These are phyloP conservation scores for Emericellopsis cladophorae DNA, from an alignment of 2,329 filamentous ascomycete genomes.

Conservation along the genomic window DNA sequence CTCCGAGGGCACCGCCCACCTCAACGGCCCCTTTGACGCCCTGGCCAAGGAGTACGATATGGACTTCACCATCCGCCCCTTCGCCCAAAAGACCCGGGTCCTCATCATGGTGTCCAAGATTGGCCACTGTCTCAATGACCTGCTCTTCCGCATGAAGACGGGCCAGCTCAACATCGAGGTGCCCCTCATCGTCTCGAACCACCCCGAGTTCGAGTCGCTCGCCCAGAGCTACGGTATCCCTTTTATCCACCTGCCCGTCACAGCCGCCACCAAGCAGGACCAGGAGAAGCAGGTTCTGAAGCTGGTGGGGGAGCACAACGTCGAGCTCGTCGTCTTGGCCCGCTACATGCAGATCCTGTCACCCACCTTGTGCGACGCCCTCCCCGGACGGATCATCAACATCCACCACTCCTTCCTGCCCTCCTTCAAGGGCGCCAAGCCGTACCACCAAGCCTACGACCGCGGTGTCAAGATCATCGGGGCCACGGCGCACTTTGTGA, in stretches of 20 bases:
- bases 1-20: constrained; percentile 31
- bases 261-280: constrained; percentile 60
- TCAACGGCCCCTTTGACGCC: constrained; percentile 42
- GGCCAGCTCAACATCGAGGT: constrained; percentile 59
- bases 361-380: constrained; percentile 59
- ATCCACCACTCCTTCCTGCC: constrained; percentile 84
- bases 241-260: constrained; percentile 73
- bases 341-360: constrained; percentile 83
- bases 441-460: constrained; percentile 80
- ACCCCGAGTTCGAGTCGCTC: constrained; percentile 57
- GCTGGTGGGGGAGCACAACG: constrained; percentile 52
- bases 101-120: constrained; percentile 88
- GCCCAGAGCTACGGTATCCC: constrained; percentile 63
- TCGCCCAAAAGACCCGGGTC: constrained; percentile 58
- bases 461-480: constrained; percentile 82
- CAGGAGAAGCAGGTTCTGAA: constrained; percentile 63
- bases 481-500: constrained; percentile 77
- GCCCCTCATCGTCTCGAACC: constrained; percentile 71
- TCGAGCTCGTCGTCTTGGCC: constrained; percentile 71
- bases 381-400: constrained; percentile 84
- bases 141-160: constrained; percentile 67
- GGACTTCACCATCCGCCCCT: constrained; percentile 59
- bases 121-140: constrained; percentile 73
- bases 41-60: constrained; percentile 54
- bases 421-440: constrained; percentile 78